Evolutionary conservation across 2,329 filamentous ascomycete species (phyloP).

Genomic region (Penicillium sp.): DNA sequence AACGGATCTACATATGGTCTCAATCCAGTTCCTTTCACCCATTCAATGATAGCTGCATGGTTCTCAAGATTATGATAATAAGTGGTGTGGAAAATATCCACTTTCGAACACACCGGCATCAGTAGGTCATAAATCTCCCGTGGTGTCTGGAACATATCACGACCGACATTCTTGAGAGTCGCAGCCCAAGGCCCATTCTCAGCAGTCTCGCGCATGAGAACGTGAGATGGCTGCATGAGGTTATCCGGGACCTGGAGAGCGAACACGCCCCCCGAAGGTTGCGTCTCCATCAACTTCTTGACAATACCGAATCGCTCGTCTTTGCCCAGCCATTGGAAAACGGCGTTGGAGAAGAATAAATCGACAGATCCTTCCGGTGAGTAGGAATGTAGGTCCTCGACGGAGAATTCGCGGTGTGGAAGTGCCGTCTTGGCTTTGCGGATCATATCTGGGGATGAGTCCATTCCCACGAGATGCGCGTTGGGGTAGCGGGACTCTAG

Average conservation of each 20-base stretch:
- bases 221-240: conserved; percentile 56
- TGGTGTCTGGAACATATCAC: conserved; percentile 58
- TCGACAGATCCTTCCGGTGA: conserved; percentile 42
- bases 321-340: conserved; percentile 63
- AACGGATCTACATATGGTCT: conserved; percentile 61
- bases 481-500: conserved; percentile 56
- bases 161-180: conserved; percentile 42
- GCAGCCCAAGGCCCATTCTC: conserved; percentile 48
- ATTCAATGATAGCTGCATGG: conserved; percentile 62
- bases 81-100: conserved; percentile 62
- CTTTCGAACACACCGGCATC: conserved; percentile 46
- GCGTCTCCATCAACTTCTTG: conserved; percentile 49
- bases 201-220: conserved; percentile 56
- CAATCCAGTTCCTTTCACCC: conserved; percentile 65
- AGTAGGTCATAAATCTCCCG: conserved; percentile 58
- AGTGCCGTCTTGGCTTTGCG: conserved; percentile 51
- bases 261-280: conserved; percentile 55
- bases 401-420: conserved; percentile 53
- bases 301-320: conserved; percentile 55
- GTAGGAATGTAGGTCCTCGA: conserved; percentile 56
- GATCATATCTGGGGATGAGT: conserved; percentile 64
- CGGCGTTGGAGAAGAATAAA: conserved; percentile 63
- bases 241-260: conserved; percentile 64
- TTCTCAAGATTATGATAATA: conserved; percentile 61
- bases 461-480: conserved; percentile 58